Conservation (phyloP, 139 green algal genomes). For the Coccomyxa sp. region DNA sequence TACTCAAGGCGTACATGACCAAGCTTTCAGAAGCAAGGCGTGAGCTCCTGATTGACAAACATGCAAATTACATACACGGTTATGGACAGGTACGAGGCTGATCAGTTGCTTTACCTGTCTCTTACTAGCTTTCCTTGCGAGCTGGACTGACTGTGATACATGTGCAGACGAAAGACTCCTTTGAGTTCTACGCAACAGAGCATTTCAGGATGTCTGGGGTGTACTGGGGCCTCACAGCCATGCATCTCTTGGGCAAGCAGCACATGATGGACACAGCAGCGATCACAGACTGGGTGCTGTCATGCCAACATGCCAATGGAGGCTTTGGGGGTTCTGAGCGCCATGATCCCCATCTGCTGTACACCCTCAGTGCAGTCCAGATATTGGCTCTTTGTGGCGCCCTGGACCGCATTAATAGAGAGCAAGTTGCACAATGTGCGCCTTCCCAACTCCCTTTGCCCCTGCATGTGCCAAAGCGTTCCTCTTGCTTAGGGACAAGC, state of each 20-base stretch:
- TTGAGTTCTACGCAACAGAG: conserved; percentile 84
- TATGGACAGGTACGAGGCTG: conserved; percentile 59
- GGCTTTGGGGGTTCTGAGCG: conserved; percentile 82
- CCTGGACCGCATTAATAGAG: conserved; percentile 69
- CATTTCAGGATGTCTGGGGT: conserved; percentile 96
- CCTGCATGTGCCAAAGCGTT: too few species aligned
- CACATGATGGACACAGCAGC: conserved; percentile 58
- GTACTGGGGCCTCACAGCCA: conserved; percentile 95
- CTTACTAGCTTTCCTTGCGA: background rate
- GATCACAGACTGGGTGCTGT: conserved; percentile 42
- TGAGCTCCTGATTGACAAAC: conserved; percentile 63
- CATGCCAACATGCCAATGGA: conserved; percentile 59
- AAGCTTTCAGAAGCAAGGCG: too few species aligned
- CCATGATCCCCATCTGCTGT: conserved; percentile 95
- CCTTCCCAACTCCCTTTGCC: background rate
- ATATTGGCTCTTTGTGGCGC: conserved; percentile 85
- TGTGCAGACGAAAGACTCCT: conserved; percentile 41
- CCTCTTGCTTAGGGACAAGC: too few species aligned
- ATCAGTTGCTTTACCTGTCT: background rate
- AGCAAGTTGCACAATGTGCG: conserved; percentile 64
- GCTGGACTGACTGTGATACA: background rate
- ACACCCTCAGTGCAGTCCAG: conserved; percentile 94
- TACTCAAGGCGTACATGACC: too few species aligned
- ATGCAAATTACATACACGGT: conserved; percentile 69
- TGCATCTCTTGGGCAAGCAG: conserved; percentile 70